These are phyloP conservation scores for Microsporum canis DNA, from an alignment of 2,329 filamentous ascomycete genomes.

Conservation along the genomic window DNA sequence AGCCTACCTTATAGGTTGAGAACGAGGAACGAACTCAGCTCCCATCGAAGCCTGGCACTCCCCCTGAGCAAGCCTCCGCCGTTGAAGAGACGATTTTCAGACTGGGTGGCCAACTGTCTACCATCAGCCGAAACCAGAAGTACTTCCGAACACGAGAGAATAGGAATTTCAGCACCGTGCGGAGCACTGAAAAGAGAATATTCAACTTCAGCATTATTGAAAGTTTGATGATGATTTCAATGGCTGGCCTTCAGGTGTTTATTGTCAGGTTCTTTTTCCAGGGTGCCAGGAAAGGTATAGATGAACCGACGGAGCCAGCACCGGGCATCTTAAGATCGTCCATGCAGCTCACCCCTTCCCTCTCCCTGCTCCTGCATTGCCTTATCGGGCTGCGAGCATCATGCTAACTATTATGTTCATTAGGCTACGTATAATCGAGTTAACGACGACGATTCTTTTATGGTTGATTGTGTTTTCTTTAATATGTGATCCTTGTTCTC, in stretches of 20 bases:
- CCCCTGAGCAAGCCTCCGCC: conserved; percentile 74
- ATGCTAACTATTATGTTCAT: conserved; percentile 4
- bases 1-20: conserved; percentile 56
- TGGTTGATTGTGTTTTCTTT: background rate
- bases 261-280: conserved; percentile 99
- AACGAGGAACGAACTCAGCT: conserved; percentile 74
- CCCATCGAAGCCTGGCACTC: conserved; percentile 77
- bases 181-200: conserved; percentile 89
- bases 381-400: background rate
- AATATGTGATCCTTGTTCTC: background rate
- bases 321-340: background rate
- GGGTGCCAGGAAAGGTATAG: conserved; percentile 57
- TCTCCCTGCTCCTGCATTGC: background rate
- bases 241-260: conserved; percentile 95
- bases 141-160: conserved; percentile 99
- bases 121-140: conserved; percentile 93
- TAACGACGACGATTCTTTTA: background rate
- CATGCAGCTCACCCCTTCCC: background rate
- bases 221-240: conserved; percentile 78
- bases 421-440: conserved; percentile 11
- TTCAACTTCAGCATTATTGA: conserved; percentile 97
- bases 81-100: conserved; percentile 94
- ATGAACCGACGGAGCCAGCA: background rate
- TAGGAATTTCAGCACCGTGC: conserved; percentile 94
- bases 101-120: conserved; percentile 82